Evolutionary conservation across 495 filamentous ascomycete genomes (phyloP), one percentile per base, ranked within the genome.

Genomic region (Jackrogersella minutella): DNA sequence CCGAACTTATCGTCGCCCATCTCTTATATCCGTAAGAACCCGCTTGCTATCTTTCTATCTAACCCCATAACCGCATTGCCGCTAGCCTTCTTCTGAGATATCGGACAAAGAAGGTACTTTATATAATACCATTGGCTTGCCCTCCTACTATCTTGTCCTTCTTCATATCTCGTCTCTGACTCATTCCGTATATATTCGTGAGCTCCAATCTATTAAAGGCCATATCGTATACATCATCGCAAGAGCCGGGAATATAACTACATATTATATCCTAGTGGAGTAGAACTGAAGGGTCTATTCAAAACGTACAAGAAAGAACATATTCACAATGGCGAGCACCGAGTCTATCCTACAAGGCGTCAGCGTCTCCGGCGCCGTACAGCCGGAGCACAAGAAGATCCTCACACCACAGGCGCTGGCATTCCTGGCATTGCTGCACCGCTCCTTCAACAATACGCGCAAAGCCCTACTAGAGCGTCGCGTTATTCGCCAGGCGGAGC

Each of bases 391-490:
- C 71, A 87, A 87, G 79, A 93, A 95, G 82, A 93, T 99, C 79
- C 87, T 99, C 58, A 97, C 86, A 66, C 93, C 92, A 68, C 87
- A 96, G 34, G 96, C 93, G 26, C 89, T 91, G 58, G 92, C 92
- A 61, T 99, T 98, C 83, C 86, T 99, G 17, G 92, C 94, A 33
- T 88, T 97, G 64, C 87, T 99, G 60, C 95, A 99, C 79, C 89
- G 93, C 67, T 90, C 92, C 36, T 99, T 98, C 87, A 97, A 98
- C 78, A 75, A 76, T 39, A 96, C 89, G 37, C 91, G 95, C 79
- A 97, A 97, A 79, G 84, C 88, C 19, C 87, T 99, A 37, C 86
- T 99, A 19, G 88, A 97, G 77, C 90, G 93, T 70, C 92, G 95
- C 54, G 82, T 88, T 69, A 80, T 88, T 64, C 92, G 96, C 76